Base-by-base conservation (phyloP, 208 protist species). In the Leishmania major region DNA sequence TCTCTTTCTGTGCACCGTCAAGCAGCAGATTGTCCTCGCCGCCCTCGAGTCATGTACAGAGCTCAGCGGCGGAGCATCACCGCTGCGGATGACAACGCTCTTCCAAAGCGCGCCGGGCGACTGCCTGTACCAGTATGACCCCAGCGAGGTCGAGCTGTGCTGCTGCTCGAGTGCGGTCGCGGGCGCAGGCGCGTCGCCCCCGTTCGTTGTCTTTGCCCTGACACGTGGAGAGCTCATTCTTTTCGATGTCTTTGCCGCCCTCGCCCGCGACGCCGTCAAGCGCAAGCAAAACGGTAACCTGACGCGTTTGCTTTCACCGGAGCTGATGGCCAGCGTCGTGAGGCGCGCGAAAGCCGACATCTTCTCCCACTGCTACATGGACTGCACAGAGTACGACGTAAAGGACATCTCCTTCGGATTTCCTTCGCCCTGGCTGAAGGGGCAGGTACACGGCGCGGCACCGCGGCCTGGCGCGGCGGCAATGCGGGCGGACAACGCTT, bases 1-100 rank as follows among this genome's bases (percentile, higher is more conserved):
- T 7, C 88, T 94, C 17, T 97, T 97, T 82, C 53, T 96, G 4
- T 87, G 93, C 75, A 92, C 92, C 51, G 80, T 90, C 17, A 96
- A 96, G 75, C 93, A 97, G 78, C 88, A 96, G 75, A 85, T 95
- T 13, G 85, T 91, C 13, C 62, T 97, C 25, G 86, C 94, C 1
- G 84, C 89, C 10, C 87, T 97, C 40, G 75, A 87, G 75, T 67
- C 37, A n/a, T 37, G 59, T 0, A 2, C 75, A n/a, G 64, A 78
- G 31, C 40, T 45, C 25, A 37, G 35, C 40, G 10, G 19, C 6
- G 80, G 2, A 25, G n/a, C 57, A 37, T 62, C 80, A 25, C 35
- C 57, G 22, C 55, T 96, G 47, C 75, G 78, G 40, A 88, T 93
- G 78, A 75, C 90, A 4, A 94, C 89, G 1, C 85, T 97, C 8